Evolutionary conservation across 148 eudicot genomes (phyloP), one percentile per base, ranked within the genome.

Genomic region (Cornus controversa): DNA sequence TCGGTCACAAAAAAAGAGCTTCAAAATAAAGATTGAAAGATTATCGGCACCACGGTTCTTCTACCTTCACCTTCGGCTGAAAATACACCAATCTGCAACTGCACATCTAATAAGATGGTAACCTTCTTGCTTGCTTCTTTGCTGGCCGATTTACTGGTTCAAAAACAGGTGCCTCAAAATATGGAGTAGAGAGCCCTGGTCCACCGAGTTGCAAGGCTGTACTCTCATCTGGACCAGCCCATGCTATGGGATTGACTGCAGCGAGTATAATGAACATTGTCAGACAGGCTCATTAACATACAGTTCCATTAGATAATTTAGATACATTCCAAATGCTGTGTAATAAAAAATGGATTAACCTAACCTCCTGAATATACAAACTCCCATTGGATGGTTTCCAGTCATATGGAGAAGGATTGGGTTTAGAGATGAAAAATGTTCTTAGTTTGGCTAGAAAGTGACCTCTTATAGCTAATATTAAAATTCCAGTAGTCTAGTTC

Each of bases 241-340:
- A 88, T 28, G 90, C 40, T 34, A 85, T 54, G n/a, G 86, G 88
- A 57, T 77, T 76, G 42, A 36, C 90, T 87, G 86, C 84, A 60
- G 22, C 34, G 75, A 40, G 29, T 37, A 2, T 9, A 75, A 40
- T 40, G 57, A 37, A 60, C 68, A 50, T 11, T 50, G 4, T 50
- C 18, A 50, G 20, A n/a, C n/a, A 50, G 18, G 57, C 18, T 50
- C 15, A 7, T 13, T 50, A 50, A 50, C 57, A 50, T 13, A 13
- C 2, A 50, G 0, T 16, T 50, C 57, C 64, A 50, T 53, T n/a
- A 62, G 14, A 45, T 18, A 9, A 54, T 60, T 25, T 36, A 15
- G 66, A n/a, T 29, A 7, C 50, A 31, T 14, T 31, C 5, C 62
- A 54, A 54, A 54, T 54, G 62, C 20, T 54, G 15, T 54, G 62